Conservation (phyloP, 495 filamentous ascomycete species). For the Aspergillus avenaceus region DNA sequence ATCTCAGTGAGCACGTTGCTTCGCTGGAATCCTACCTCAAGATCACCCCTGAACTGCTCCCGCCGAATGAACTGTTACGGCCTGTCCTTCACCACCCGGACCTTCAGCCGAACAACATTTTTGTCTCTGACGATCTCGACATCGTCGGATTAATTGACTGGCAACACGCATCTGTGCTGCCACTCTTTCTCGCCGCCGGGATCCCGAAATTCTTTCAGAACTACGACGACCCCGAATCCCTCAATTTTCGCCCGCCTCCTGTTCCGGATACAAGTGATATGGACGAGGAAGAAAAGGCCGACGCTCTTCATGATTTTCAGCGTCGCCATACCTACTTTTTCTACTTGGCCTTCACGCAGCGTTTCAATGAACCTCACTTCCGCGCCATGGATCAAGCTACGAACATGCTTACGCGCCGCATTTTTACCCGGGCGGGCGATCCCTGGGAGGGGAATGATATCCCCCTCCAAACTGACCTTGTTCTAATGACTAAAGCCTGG, state of each 20-base stretch:
- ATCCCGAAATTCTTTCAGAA: slow-evolving; percentile 17
- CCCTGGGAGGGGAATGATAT: slow-evolving; percentile 23
- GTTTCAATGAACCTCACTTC: slow-evolving; percentile 5
- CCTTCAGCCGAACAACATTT: slow-evolving; percentile 21
- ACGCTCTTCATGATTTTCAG: slow-evolving; percentile 6
- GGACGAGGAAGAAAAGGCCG: slow-evolving; percentile 6
- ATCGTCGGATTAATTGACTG: slow-evolving; percentile 20
- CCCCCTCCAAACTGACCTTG: slow-evolving; percentile 16
- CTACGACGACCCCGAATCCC: slow-evolving; percentile 20
- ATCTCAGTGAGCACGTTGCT: slow-evolving; percentile 5
- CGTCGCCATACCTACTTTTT: slow-evolving; percentile 8
- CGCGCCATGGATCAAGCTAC: slow-evolving; percentile 3
- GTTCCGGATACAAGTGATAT: not conserved
- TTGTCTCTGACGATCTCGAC: slow-evolving; percentile 11
- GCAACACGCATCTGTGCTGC: slow-evolving; percentile 16
- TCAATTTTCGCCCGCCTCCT: slow-evolving; percentile 5
- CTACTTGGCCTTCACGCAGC: slow-evolving; percentile 6
- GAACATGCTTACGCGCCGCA: slow-evolving; percentile 5
- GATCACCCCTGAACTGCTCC: slow-evolving; percentile 3
- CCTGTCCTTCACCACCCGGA: slow-evolving; percentile 17
- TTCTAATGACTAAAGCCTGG: slow-evolving; percentile 11
- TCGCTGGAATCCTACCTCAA: slow-evolving; percentile 6
- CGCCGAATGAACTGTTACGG: slow-evolving; percentile 3
- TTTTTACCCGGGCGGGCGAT: slow-evolving; percentile 9
- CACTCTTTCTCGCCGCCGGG: slow-evolving; percentile 15